These are phyloP conservation scores for Tricholoma saponaceum DNA, from an alignment of 768 basidiomycete species.

Conservation along the genomic window DNA sequence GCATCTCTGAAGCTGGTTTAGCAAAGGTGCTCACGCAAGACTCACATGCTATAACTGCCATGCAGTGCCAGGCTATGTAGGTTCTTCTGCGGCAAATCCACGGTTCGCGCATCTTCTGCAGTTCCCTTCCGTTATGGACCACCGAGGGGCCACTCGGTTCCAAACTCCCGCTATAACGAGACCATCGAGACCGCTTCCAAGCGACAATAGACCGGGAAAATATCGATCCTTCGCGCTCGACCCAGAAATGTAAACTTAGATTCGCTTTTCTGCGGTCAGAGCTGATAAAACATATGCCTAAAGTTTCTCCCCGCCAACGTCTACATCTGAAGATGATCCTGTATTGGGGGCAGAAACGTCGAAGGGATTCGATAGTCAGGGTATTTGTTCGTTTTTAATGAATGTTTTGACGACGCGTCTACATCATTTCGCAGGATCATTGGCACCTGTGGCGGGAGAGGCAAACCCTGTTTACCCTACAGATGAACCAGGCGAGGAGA, in stretches of 20 bases:
- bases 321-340: neutral
- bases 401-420: neutral
- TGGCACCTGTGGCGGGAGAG: neutral
- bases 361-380: neutral
- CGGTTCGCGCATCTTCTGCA: too few species aligned
- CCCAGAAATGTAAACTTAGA: neutral
- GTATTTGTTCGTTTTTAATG: neutral
- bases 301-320: neutral
- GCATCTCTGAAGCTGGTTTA: too few species aligned
- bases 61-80: too few species aligned
- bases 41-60: too few species aligned
- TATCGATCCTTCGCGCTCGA: neutral
- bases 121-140: neutral
- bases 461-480: constrained; percentile 4
- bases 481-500: constrained; percentile 31
- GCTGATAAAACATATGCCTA: neutral
- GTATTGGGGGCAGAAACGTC: neutral
- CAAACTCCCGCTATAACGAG: neutral
- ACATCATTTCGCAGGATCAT: neutral
- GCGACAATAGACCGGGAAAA: neutral
- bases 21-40: too few species aligned
- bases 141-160: neutral
- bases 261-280: neutral
- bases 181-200: neutral
- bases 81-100: too few species aligned